phyloP scores from a whole-genome alignment of 1,284 basidiomycete genomes.

The Puccinia novopanici region DNA sequence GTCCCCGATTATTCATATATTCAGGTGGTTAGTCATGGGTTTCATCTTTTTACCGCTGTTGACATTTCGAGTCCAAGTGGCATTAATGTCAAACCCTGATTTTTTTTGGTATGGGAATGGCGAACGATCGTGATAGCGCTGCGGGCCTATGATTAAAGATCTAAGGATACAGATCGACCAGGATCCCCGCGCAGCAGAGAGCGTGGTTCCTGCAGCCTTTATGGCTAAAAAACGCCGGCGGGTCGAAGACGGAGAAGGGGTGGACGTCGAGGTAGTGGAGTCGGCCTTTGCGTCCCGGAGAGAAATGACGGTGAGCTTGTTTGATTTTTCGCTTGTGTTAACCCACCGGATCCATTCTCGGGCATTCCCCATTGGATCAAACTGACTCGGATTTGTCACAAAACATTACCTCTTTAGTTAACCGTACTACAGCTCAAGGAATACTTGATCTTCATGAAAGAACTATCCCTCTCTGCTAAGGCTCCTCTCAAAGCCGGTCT shows the following conservation, averaged over 20 bases:
- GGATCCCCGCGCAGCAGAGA: constrained; percentile 11
- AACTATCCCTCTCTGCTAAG: background rate
- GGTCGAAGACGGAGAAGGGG: constrained; percentile 28
- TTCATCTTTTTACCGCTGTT: background rate
- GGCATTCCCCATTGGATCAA: background rate
- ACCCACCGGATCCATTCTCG: background rate
- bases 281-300: constrained; percentile 19
- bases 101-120: background rate
- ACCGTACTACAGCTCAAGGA: constrained; percentile 19
- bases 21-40: constrained; percentile 61
- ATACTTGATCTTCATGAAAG: constrained; percentile 24
- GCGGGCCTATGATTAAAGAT: constrained; percentile 71
- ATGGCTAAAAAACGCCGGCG: constrained; percentile 26
- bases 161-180: constrained; percentile 73
- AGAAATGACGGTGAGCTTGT: constrained; percentile 31
- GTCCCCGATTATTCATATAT: constrained; percentile 75
- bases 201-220: background rate
- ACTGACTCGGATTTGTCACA: background rate
- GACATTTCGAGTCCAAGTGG: background rate
- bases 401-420: constrained; percentile 8
- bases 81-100: background rate
- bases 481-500: constrained; percentile 17
- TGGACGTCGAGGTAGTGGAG: constrained; percentile 27
- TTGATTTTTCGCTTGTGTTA: background rate
- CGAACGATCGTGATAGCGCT: constrained; percentile 63